Evolutionary conservation across 2,329 filamentous ascomycete genomes (phyloP), one percentile per base, ranked within the genome.

Genomic region (Atkinsonella hypoxylon): DNA sequence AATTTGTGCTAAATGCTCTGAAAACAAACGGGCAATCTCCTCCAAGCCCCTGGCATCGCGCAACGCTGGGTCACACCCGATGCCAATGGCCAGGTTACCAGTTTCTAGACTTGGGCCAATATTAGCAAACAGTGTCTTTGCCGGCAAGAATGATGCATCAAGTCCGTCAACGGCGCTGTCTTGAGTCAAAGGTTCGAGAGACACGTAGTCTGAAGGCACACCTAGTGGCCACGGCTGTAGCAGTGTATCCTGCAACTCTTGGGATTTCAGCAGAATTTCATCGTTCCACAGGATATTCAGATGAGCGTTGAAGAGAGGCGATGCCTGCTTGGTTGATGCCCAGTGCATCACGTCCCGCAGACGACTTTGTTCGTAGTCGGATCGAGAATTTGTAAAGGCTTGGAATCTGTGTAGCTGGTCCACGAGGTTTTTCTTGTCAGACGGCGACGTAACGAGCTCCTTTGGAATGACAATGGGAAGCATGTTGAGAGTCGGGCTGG

Each of bases 321-420:
- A 20, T 17, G 15, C 18, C 9, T 10, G 7, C 15, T 40, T 26
- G 22, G 13, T 13, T 12, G 42, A 18, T 13, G 49, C 34, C 49
- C 44, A 51, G 2, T n/a, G 32, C 13, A 51, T 44, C 18, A 42
- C 49, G 36, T 51, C 42, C 8, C 32, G 34, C 42, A 51, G 43
- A 39, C 51, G 44, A 15, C 45, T 51, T 47, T 53, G 49, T 42
- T 53, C 51, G 41, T 42, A 45, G 49, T 18, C 48, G 7, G 49
- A 34, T 5, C 45, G 45, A 43, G 48, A 18, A 38, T 42, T 34
- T 2, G 48, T 22, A 2, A 13, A 2, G 8, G 41, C 41, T 31
- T 53, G 51, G 18, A 53, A 46, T 8, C 18, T 17, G 31, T 43
- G 45, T 6, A 53, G 45, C 10, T 30, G 43, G 1, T 3, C 20